phyloP scores from a whole-genome alignment of 495 filamentous ascomycete genomes.

The Penicillium dipodomyicola region DNA sequence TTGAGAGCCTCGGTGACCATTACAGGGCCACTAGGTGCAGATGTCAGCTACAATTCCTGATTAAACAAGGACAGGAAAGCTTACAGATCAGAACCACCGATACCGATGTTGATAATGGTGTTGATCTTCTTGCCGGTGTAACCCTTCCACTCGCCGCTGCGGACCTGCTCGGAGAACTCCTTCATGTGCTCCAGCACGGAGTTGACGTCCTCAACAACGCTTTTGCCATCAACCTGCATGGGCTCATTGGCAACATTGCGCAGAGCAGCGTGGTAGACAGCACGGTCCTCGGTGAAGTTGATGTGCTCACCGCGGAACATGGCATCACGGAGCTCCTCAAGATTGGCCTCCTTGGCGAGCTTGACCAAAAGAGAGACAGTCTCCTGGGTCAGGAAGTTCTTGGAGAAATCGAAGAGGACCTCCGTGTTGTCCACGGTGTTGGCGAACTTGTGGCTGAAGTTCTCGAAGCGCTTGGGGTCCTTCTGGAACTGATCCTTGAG shows the following conservation, averaged over 20 bases:
- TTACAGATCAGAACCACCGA: conserved; percentile 97
- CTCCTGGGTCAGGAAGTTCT: conserved; percentile 95
- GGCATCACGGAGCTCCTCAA: conserved; percentile 90
- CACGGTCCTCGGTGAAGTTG: conserved; percentile 97
- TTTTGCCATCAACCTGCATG: conserved; percentile 92
- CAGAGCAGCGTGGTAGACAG: conserved; percentile 92
- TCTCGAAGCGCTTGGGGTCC: conserved; percentile 85
- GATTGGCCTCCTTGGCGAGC: conserved; percentile 82
- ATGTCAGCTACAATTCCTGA: conserved; percentile 31
- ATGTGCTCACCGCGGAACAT: conserved; percentile 98
- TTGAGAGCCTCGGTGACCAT: conserved; percentile 98
- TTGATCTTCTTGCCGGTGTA: conserved; percentile 97
- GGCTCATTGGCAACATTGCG: conserved; percentile 80
- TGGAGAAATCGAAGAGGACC: conserved; percentile 96
- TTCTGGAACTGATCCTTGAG: conserved; percentile 89
- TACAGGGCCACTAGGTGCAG: conserved; percentile 74
- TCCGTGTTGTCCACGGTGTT: conserved; percentile 76
- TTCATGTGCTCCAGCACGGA: conserved; percentile 93
- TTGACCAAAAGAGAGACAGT: conserved; percentile 82
- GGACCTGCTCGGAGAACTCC: conserved; percentile 90
- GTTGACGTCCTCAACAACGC: conserved; percentile 94
- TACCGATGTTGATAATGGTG: conserved; percentile 95
- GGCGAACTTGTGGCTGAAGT: conserved; percentile 80
- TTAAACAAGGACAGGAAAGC: conserved; percentile 28
- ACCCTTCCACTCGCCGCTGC: conserved; percentile 96